A percentile compares a stretch with the other conserved stretches of the same genome.
Evolutionary conservation across 305 asterid species (phyloP).

Genomic region (Rubia occidens): DNA sequence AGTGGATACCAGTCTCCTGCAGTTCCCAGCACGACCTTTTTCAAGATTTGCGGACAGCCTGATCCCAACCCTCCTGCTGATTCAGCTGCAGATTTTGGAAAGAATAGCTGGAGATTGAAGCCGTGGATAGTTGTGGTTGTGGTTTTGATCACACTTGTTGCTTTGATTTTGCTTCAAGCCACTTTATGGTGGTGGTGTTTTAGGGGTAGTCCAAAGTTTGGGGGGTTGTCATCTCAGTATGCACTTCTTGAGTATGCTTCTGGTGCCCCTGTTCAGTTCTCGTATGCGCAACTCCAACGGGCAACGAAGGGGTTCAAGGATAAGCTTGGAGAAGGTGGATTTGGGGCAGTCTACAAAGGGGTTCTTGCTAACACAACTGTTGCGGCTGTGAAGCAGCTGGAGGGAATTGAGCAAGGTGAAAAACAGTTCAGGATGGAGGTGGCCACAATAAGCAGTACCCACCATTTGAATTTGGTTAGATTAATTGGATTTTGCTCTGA

Average conservation of each 20-base stretch:
- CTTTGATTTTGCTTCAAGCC: conserved; percentile 43
- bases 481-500: conserved; percentile 81
- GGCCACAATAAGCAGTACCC: conserved; percentile 87
- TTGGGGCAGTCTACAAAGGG: conserved; percentile 67
- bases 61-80: conserved; percentile 39
- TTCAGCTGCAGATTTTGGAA: conserved; percentile 11
- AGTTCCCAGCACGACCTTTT: conserved; percentile 66
- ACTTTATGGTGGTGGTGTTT: conserved; percentile 75
- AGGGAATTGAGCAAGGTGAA: conserved; percentile 87
- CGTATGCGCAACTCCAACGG: conserved; percentile 52
- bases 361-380: conserved; percentile 50
- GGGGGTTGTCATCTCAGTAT: conserved; percentile 47
- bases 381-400: conserved; percentile 72
- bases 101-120: conserved; percentile 33
- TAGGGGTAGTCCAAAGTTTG: conserved; percentile 42
- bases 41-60: conserved; percentile 53
- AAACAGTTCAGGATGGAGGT: conserved; percentile 82
- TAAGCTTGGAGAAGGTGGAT: conserved; percentile 83
- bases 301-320: conserved; percentile 76
- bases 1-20: conserved; percentile 67
- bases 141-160: conserved; percentile 41
- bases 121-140: conserved; percentile 58
- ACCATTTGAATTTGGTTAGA: conserved; percentile 80
- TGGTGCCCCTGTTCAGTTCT: conserved; percentile 82
- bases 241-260: conserved; percentile 87